These are phyloP conservation scores for Pichia exigua DNA, from an alignment of 805 yeast species.

Conservation along the genomic window DNA sequence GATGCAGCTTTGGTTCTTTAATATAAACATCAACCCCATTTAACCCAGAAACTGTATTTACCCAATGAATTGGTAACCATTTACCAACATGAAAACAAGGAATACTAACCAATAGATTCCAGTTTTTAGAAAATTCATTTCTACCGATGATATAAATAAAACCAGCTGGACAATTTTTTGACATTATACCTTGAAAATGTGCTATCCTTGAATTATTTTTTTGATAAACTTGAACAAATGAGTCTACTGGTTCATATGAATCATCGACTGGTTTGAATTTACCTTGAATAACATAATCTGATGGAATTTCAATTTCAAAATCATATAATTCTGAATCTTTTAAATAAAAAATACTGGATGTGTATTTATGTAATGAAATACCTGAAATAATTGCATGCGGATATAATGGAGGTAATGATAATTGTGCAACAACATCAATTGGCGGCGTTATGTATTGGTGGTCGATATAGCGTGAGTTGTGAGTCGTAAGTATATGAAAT, in stretches of 20 bases:
- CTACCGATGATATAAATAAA: conserved; percentile 36
- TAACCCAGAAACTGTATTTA: conserved; percentile 38
- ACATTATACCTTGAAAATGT: conserved; percentile 73
- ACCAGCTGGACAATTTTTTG: conserved; percentile 62
- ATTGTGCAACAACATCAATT: conserved; percentile 65
- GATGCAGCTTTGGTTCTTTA: conserved; percentile 72
- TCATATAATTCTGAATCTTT: conserved; percentile 74
- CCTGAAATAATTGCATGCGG: conserved; percentile 65
- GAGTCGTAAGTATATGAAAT: conserved; percentile 67
- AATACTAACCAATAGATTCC: conserved; percentile 60
- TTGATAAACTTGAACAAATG: conserved; percentile 78
- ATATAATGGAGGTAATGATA: conserved; percentile 79
- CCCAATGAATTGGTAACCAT: conserved; percentile 46
- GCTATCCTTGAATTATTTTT: conserved; percentile 55
- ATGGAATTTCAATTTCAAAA: conserved; percentile 64
- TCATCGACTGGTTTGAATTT: conserved; percentile 36
- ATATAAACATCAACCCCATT: conserved; percentile 57
- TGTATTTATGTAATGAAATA: conserved; percentile 57
- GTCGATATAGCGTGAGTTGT: conserved; percentile 69
- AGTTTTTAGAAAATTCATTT: conserved; percentile 31
- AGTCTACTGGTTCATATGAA: conserved; percentile 36
- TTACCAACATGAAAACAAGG: conserved; percentile 70
- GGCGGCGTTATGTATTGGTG: conserved; percentile 87
- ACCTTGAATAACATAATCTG: conserved; percentile 59
- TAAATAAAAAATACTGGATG: conserved; percentile 67